Evolutionary conservation across 352 stramenopile genomes (phyloP).

Genomic region (Phytopythium chamaehyphon): DNA sequence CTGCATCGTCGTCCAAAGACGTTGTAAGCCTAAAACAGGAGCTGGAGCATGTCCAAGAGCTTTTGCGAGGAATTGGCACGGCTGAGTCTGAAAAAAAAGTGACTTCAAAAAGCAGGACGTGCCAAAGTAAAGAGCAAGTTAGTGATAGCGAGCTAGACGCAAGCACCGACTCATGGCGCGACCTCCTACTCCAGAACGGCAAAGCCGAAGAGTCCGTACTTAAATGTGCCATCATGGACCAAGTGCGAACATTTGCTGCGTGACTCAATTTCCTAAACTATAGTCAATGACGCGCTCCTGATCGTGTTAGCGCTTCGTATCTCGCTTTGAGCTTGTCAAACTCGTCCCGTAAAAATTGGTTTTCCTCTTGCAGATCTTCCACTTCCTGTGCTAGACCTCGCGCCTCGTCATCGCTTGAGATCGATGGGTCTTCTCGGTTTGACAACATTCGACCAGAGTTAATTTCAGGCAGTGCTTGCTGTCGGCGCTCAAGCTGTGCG

Average conservation of each 20-base stretch:
- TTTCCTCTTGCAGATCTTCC: constrained; percentile 60
- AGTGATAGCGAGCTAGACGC: constrained; percentile 6
- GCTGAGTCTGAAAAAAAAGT: no score
- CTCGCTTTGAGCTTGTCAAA: constrained; percentile 63
- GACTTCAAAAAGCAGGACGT: neutral
- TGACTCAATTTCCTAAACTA: neutral
- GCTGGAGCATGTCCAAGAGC: constrained; percentile 37
- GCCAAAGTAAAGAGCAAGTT: neutral
- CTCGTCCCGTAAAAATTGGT: constrained; percentile 57
- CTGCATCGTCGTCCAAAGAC: constrained; percentile 38
- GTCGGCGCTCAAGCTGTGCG: constrained; percentile 33
- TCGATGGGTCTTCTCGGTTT: neutral
- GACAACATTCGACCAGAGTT: neutral
- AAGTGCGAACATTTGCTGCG: constrained; percentile 25
- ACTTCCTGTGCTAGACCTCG: constrained; percentile 28
- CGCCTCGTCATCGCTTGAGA: constrained; percentile 3
- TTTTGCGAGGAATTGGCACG: constrained; percentile 25
- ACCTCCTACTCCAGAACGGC: constrained; percentile 12
- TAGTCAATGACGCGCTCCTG: neutral
- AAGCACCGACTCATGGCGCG: constrained; percentile 14
- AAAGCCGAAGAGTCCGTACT: constrained; percentile 30
- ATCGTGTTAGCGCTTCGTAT: constrained; percentile 32
- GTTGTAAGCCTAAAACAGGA: constrained; percentile 51
- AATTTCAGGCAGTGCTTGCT: neutral
- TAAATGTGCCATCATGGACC: constrained; percentile 39